These are phyloP conservation scores for Sporothrix sp. DNA, from an alignment of 2,329 filamentous ascomycete species.

Conservation along the genomic window DNA sequence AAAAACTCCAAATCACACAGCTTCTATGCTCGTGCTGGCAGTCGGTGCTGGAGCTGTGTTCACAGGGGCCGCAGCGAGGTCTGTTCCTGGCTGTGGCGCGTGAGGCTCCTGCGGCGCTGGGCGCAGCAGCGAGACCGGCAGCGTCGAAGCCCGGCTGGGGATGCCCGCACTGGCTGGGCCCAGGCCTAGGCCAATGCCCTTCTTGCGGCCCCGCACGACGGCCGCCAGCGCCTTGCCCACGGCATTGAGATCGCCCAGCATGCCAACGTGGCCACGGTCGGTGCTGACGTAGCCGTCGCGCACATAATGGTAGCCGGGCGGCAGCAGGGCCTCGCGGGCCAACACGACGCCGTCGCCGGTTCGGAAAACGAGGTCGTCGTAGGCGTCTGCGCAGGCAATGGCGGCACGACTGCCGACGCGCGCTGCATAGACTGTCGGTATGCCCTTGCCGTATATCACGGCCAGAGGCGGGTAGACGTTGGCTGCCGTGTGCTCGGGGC, in stretches of 20 bases:
- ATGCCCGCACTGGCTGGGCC: neutral
- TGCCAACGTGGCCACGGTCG: slow-evolving; percentile 76
- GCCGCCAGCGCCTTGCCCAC: slow-evolving; percentile 66
- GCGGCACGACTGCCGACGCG: slow-evolving; percentile 62
- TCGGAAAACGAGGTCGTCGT: slow-evolving; percentile 79
- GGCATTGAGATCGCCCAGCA: slow-evolving; percentile 75
- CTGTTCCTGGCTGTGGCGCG: neutral
- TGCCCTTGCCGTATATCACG: slow-evolving; percentile 77
- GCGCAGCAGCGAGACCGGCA: too few species aligned
- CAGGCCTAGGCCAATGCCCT: slow-evolving; percentile 59
- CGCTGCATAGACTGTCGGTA: slow-evolving; percentile 75
- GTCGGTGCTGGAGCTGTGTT: too few species aligned
- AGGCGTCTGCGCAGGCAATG: slow-evolving; percentile 67
- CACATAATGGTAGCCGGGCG: slow-evolving; percentile 65
- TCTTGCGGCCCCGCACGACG: slow-evolving; percentile 54
- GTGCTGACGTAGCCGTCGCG: slow-evolving; percentile 66
- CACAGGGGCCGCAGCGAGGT: neutral
- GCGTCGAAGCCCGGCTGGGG: neutral
- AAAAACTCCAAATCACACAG: too few species aligned
- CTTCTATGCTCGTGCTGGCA: neutral
- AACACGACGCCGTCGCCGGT: slow-evolving; percentile 85
- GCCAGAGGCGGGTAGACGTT: slow-evolving; percentile 76
- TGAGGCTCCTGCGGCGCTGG: too few species aligned
- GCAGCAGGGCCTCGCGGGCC: slow-evolving; percentile 75
- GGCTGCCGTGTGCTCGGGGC: slow-evolving; percentile 44